These are phyloP conservation scores for Phytopythium kandeliae DNA, from an alignment of 352 stramenopile genomes.

Conservation along the genomic window DNA sequence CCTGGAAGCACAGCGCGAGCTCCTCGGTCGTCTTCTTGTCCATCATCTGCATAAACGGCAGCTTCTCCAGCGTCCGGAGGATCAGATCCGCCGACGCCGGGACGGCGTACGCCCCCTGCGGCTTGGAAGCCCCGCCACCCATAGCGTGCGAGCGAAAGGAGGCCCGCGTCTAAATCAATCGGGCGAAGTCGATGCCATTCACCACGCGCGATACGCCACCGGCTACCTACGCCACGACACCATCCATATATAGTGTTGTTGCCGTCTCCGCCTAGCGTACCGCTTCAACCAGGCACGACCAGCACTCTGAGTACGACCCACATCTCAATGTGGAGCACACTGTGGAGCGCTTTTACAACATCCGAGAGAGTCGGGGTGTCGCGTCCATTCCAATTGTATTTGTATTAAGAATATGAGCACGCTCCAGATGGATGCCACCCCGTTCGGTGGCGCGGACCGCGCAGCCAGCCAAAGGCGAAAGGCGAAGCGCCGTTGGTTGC, in stretches of 20 bases:
- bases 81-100: slow-evolving; percentile 16
- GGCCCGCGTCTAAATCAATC: too few relatives aligned
- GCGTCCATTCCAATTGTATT: background rate
- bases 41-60: slow-evolving; percentile 66
- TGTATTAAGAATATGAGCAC: background rate
- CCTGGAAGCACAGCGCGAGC: slow-evolving; percentile 52
- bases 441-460: background rate
- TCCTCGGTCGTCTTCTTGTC: slow-evolving; percentile 42
- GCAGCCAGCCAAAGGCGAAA: slow-evolving; percentile 3
- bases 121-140: slow-evolving; percentile 9
- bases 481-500: slow-evolving; percentile 4
- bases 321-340: background rate
- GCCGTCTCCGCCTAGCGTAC: background rate
- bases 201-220: too few relatives aligned
- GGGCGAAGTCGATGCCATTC: too few relatives aligned
- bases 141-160: slow-evolving; percentile 6
- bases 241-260: background rate
- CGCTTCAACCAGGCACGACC: background rate
- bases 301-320: background rate
- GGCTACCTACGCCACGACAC: too few relatives aligned
- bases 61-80: slow-evolving; percentile 38
- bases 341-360: background rate
- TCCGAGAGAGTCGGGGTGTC: background rate
- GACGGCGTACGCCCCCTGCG: slow-evolving; percentile 4
- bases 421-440: background rate